Conservation (phyloP, 352 stramenopile genomes). For the Phytophthora litchii region DNA sequence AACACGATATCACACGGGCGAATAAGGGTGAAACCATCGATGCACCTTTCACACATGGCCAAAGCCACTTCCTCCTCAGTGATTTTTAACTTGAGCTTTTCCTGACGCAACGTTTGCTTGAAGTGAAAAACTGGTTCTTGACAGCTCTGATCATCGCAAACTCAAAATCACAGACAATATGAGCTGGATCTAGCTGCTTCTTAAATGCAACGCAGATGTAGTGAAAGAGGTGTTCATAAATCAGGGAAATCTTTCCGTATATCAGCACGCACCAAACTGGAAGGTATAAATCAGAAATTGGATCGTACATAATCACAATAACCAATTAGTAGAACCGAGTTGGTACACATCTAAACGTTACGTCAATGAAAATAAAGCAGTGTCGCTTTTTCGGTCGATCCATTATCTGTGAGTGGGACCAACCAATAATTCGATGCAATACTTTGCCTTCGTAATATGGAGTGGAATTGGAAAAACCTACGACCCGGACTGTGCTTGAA, state of each 20-base stretch:
- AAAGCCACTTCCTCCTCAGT: conserved; percentile 1
- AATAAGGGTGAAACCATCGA: conserved; percentile 5
- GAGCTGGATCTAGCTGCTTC: not conserved
- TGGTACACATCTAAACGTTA: conserved; percentile 10
- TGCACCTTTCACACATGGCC: not conserved
- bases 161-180: conserved; percentile 11
- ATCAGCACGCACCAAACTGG: conserved; percentile 8
- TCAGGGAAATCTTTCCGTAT: conserved; percentile 1
- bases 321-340: conserved; percentile 13
- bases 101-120: conserved; percentile 9
- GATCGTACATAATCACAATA: conserved; percentile 14
- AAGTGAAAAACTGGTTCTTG: conserved; percentile 17
- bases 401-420: conserved; percentile 2
- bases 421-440: conserved; percentile 4
- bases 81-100: conserved; percentile 14
- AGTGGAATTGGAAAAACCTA: conserved; percentile 11
- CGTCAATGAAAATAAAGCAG: conserved; percentile 8
- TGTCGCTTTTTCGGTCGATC: conserved; percentile 3
- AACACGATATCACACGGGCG: not conserved
- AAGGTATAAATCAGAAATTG: conserved; percentile 6
- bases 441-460: conserved; percentile 17
- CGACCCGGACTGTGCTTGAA: not conserved
- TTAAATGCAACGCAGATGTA: conserved; percentile 2
- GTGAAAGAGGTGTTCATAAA: conserved; percentile 3
- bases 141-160: conserved; percentile 10